Evolutionary conservation across 2,329 filamentous ascomycete species (phyloP).

Genomic region (Colletotrichum spinosum): DNA sequence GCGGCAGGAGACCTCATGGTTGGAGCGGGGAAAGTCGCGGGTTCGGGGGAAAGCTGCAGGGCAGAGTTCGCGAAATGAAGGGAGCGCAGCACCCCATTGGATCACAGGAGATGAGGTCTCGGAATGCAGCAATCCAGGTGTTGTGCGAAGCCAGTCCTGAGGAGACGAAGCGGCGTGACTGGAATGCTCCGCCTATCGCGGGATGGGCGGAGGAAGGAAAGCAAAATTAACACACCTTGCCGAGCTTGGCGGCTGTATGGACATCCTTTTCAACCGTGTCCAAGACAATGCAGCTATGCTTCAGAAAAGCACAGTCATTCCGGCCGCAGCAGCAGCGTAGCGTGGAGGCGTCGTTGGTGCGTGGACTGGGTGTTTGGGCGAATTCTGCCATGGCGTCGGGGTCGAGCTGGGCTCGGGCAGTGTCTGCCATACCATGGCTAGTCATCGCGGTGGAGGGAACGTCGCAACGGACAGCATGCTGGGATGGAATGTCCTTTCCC

Average conservation of each 20-base stretch:
- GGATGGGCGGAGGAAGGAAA: constrained; percentile 15
- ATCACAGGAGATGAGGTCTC: constrained; percentile 31
- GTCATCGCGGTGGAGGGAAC: constrained; percentile 32
- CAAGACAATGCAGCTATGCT: constrained; percentile 82
- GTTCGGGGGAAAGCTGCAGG: constrained; percentile 34
- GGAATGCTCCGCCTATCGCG: constrained; percentile 28
- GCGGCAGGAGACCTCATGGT: constrained; percentile 36
- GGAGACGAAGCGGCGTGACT: constrained; percentile 4
- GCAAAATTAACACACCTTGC: constrained; percentile 73
- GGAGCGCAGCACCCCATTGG: constrained; percentile 34
- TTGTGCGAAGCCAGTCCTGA: background rate
- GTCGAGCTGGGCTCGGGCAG: constrained; percentile 23
- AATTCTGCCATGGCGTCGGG: constrained; percentile 36
- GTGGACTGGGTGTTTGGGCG: constrained; percentile 28
- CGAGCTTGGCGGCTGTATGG: constrained; percentile 84
- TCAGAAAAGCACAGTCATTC: constrained; percentile 81
- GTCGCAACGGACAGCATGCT: constrained; percentile 33
- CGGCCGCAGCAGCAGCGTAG: constrained; percentile 88
- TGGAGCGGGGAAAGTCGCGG: constrained; percentile 4
- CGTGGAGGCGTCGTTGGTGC: constrained; percentile 44
- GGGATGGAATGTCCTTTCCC: background rate
- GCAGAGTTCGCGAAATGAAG: constrained; percentile 41
- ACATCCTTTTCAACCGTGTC: constrained; percentile 90
- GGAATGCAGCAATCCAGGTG: constrained; percentile 32
- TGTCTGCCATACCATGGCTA: constrained; percentile 24